A percentile compares a stretch with the other conserved stretches of the same genome.
phyloP scores from a whole-genome alignment of 805 yeast genomes.

The Nakazawaea molendinolei region DNA sequence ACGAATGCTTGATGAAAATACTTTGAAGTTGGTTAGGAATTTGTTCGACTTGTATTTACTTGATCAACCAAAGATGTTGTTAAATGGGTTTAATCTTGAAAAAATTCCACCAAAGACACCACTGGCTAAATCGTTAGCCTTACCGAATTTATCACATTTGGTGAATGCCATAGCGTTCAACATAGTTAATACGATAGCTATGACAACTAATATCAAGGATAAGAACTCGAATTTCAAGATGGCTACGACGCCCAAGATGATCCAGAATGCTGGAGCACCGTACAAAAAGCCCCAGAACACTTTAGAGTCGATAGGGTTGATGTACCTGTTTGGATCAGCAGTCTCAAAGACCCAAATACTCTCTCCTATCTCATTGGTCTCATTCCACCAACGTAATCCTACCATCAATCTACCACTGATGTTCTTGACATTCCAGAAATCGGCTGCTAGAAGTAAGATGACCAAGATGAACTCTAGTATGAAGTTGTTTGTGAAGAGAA shows the following conservation, averaged over 20 bases:
- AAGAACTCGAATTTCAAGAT: slow-evolving; percentile 70
- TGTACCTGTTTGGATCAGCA: slow-evolving; percentile 62
- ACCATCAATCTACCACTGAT: slow-evolving; percentile 85
- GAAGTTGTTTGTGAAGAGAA: slow-evolving; percentile 56
- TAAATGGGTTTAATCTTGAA: slow-evolving; percentile 38
- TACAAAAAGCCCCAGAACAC: slow-evolving; percentile 82
- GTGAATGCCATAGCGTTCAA: slow-evolving; percentile 90
- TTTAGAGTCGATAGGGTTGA: slow-evolving; percentile 88
- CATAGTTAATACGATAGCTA: slow-evolving; percentile 65
- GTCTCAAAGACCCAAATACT: slow-evolving; percentile 85
- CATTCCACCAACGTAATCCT: slow-evolving; percentile 98
- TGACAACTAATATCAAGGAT: slow-evolving; percentile 51
- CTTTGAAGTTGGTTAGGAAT: too few species aligned
- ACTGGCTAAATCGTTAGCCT: slow-evolving; percentile 63
- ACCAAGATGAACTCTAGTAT: slow-evolving; percentile 75
- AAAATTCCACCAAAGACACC: slow-evolving; percentile 45
- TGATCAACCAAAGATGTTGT: slow-evolving; percentile 6
- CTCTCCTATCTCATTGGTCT: slow-evolving; percentile 56
- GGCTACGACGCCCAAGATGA: slow-evolving; percentile 67
- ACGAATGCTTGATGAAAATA: too few species aligned
- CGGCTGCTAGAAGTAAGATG: slow-evolving; percentile 73
- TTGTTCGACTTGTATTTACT: background rate
- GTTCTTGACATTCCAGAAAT: slow-evolving; percentile 91
- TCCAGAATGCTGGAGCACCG: slow-evolving; percentile 72
- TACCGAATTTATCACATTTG: slow-evolving; percentile 86